A percentile compares a stretch with the other conserved stretches of the same genome.
phyloP scores from a whole-genome alignment of 2,329 filamentous ascomycete species.

The Phialophora tarda region DNA sequence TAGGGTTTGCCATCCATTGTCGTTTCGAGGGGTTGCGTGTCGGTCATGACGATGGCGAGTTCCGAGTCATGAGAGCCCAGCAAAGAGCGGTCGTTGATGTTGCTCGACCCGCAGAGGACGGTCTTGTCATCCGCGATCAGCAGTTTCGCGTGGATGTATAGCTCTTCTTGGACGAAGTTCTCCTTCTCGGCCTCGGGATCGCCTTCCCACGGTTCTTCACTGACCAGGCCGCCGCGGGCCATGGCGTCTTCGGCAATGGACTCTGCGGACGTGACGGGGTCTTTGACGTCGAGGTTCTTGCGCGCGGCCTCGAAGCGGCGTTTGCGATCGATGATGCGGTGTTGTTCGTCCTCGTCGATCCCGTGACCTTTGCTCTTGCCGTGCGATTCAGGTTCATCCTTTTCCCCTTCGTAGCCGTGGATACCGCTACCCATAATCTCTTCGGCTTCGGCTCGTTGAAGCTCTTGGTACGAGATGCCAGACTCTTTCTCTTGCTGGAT shows the following conservation, averaged over 20 bases:
- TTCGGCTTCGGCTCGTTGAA: slow-evolving; percentile 85
- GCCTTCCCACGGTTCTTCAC: slow-evolving; percentile 78
- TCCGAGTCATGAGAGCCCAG: slow-evolving; percentile 85
- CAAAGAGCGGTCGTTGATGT: slow-evolving; percentile 75
- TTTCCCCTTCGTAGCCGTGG: slow-evolving; percentile 60
- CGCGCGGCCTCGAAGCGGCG: slow-evolving; percentile 53
- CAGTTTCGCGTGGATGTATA: slow-evolving; percentile 93
- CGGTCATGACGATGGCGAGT: slow-evolving; percentile 87
- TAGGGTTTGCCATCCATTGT: slow-evolving; percentile 75
- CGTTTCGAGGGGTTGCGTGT: slow-evolving; percentile 71
- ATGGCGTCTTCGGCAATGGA: slow-evolving; percentile 80
- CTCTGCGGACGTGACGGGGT: slow-evolving; percentile 54
- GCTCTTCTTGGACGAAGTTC: slow-evolving; percentile 84
- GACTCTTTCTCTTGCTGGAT: slow-evolving; percentile 78
- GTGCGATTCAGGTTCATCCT: slow-evolving; percentile 40
- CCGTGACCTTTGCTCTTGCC: slow-evolving; percentile 18
- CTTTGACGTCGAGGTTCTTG: slow-evolving; percentile 54
- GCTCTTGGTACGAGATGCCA: slow-evolving; percentile 81
- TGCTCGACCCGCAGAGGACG: slow-evolving; percentile 79
- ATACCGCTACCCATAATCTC: slow-evolving; percentile 81
- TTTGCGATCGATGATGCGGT: slow-evolving; percentile 54
- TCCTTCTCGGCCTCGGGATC: slow-evolving; percentile 75
- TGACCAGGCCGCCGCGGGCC: slow-evolving; percentile 67
- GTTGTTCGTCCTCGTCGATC: slow-evolving; percentile 46
- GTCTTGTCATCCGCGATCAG: slow-evolving; percentile 79